Base-by-base conservation (phyloP, 148 eudicot species). In the Vaccinium macrocarpon region DNA sequence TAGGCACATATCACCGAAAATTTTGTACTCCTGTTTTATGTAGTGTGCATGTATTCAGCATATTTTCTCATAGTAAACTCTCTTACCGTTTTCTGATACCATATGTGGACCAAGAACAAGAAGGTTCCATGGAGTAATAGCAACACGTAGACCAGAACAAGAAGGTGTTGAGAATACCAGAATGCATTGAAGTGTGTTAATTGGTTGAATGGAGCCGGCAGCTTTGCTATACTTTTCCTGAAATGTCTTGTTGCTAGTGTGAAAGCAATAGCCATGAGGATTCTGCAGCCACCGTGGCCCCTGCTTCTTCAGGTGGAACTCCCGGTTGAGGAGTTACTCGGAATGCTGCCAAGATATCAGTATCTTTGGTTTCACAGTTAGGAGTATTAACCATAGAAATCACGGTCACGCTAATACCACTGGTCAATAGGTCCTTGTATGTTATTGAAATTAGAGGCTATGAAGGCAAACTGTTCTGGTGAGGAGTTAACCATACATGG, bases 151-250 rank as follows among this genome's bases (percentile, higher is more conserved):
- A 97, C 98, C 7, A 97, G 84, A 50, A 84, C 93, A 13, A 92
- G 87, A 86, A 94, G 90, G 86, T 95, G 99, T 85, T 95, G 99
- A 18, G 99, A 91, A 84, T 95, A 97, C 98, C 98, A 95, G 79
- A 97, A 95, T 2, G 98, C 98, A 74, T 97, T 97, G 80, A 94
- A 95, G 56, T 98, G 98, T 19, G 98, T 94, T 79, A 97, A 53
- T 84, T 93, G 82, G 85, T 93, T 94, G 75, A 93, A 93, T 13
- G 98, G 98, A 66, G 91, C 51, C 51, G 98, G 98, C 80, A 97
- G 88, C 87, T 90, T 97, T 80, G 93, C 87, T 10, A 88, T 88
- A 64, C 90, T 94, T 86, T 85, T 90, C 64, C 99, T 86, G 85
- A 97, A 93, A 48, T 81, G 84, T 76, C 94, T 82, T 53, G 95